phyloP scores from a whole-genome alignment of 345 rosid species.

The Dimocarpus longan region DNA sequence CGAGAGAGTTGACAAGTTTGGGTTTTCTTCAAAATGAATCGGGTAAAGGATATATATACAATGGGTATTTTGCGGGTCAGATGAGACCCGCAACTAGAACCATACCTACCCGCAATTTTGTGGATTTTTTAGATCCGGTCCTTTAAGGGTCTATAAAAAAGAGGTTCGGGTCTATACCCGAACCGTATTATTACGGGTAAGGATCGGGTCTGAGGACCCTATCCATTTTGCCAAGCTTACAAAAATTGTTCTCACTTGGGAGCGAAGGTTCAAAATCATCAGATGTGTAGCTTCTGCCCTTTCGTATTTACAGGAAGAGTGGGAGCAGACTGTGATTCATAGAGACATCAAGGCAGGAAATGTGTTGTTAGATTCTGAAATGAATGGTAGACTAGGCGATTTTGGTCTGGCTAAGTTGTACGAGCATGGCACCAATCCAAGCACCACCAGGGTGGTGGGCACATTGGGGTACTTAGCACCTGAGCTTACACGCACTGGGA shows the following conservation, averaged over 20 bases:
- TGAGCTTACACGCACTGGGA: constrained; percentile 83
- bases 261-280: constrained; percentile 69
- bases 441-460: constrained; percentile 84
- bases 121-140: too few relatives aligned
- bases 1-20: too few relatives aligned
- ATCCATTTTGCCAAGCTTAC: constrained; percentile 7
- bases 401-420: constrained; percentile 90
- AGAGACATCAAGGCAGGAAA: constrained; percentile 91
- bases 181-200: too few relatives aligned
- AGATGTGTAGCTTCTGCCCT: constrained; percentile 88
- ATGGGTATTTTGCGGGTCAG: too few relatives aligned
- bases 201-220: too few relatives aligned
- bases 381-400: constrained; percentile 81
- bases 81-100: too few relatives aligned
- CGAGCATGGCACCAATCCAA: constrained; percentile 72
- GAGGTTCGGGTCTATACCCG: too few relatives aligned
- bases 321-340: constrained; percentile 92
- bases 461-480: constrained; percentile 97
- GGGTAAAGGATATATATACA: too few relatives aligned
- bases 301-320: constrained; percentile 81
- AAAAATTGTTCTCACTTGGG: constrained; percentile 62
- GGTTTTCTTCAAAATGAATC: too few relatives aligned
- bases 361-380: constrained; percentile 71
- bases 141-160: too few relatives aligned
- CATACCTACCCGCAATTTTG: too few relatives aligned